A percentile compares a stretch with the other conserved stretches of the same genome.
These are phyloP conservation scores for Pochonia chlamydosporia DNA, from an alignment of 2,329 filamentous ascomycete species.

Conservation along the genomic window DNA sequence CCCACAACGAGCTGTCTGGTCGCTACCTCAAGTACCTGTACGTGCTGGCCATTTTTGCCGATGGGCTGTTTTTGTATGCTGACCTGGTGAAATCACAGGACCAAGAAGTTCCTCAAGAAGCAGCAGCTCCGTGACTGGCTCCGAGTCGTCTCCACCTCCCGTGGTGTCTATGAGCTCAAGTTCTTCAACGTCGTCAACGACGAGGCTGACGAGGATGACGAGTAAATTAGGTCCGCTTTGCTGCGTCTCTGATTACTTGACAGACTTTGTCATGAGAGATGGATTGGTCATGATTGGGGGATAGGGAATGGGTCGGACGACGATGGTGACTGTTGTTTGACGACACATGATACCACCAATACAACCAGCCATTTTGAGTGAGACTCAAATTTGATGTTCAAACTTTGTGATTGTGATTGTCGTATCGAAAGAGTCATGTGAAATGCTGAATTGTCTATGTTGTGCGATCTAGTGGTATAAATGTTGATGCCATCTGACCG, in stretches of 20 bases:
- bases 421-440: no score
- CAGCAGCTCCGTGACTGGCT: conserved; percentile 99
- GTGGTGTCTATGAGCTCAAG: conserved; percentile 98
- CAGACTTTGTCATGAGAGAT: not conserved
- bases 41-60: conserved; percentile 30
- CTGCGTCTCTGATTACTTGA: conserved; percentile 8
- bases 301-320: not conserved
- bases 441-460: not conserved
- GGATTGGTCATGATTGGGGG: not conserved
- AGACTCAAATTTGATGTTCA: not conserved
- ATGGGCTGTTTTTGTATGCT: not conserved
- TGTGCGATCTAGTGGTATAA: not conserved
- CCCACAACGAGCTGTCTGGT: conserved; percentile 96
- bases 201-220: conserved; percentile 95
- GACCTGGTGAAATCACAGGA: conserved; percentile 46
- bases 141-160: conserved; percentile 94
- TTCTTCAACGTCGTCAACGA: conserved; percentile 99
- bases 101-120: conserved; percentile 99
- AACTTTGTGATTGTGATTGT: not conserved
- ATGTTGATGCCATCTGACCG: not conserved
- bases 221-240: conserved; percentile 58
- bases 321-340: not conserved
- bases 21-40: conserved; percentile 99
- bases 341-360: conserved; percentile 14
- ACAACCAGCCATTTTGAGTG: conserved; percentile 21